A percentile compares a stretch with the other conserved stretches of the same genome.
Evolutionary conservation across 176 grass and related monocot genomes (phyloP).

Genomic region (Raddia guianensis): DNA sequence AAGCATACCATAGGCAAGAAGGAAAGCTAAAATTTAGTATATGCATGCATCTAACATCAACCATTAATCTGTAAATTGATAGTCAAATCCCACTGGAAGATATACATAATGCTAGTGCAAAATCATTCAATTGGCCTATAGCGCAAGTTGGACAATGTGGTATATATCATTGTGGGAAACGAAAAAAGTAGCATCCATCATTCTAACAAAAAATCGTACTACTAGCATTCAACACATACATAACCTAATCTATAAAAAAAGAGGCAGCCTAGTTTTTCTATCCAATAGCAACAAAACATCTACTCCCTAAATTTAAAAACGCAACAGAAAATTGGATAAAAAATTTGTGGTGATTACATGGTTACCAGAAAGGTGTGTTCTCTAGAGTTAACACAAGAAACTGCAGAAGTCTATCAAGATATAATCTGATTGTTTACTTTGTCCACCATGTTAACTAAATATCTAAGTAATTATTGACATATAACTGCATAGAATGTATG

Average conservation of each 20-base stretch:
- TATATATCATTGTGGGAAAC: slow-evolving; percentile 19
- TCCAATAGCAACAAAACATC: slow-evolving; percentile 7
- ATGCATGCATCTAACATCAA: not conserved
- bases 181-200: slow-evolving; percentile 1
- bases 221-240: not conserved
- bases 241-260: not conserved
- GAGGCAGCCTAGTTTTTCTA: not conserved
- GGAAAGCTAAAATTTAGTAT: not conserved
- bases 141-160: not conserved
- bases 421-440: slow-evolving; percentile 2
- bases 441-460: slow-evolving; percentile 19
- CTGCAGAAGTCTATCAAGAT: not conserved
- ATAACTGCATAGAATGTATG: not conserved
- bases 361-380: not conserved
- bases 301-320: not conserved
- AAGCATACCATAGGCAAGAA: slow-evolving; percentile 19
- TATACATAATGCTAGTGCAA: not conserved
- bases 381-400: not conserved
- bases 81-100: not conserved
- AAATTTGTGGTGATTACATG: not conserved
- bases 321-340: not conserved
- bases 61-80: not conserved
- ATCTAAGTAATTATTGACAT: not conserved
- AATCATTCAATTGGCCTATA: not conserved
- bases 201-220: slow-evolving; percentile 23